Conservation (phyloP, 2,329 filamentous ascomycete species). For the Fusarium nodosum region DNA sequence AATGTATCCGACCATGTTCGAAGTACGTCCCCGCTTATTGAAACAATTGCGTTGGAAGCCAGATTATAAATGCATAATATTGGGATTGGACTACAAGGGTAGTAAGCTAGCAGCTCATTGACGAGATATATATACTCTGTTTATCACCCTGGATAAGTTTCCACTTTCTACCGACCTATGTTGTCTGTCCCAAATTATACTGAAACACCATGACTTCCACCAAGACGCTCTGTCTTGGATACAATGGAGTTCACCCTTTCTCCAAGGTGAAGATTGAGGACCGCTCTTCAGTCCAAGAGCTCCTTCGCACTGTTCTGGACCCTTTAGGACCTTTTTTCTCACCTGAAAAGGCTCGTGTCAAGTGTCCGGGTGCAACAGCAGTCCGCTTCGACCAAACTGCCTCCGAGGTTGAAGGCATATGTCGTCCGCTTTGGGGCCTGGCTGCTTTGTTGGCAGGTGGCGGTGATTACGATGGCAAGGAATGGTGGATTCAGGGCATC, state of each 20-base stretch:
- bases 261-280: constrained; percentile 64
- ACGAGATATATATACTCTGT: constrained; percentile 18
- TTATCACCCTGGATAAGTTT: neutral
- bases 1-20: constrained; percentile 17
- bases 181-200: neutral
- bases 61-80: constrained; percentile 27
- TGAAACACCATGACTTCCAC: constrained; percentile 38
- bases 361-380: constrained; percentile 76
- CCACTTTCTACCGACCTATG: neutral
- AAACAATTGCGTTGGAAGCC: constrained; percentile 8
- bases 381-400: constrained; percentile 83
- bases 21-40: constrained; percentile 25
- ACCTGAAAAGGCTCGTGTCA: constrained; percentile 72
- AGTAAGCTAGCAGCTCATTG: constrained; percentile 9
- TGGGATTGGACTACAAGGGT: constrained; percentile 13
- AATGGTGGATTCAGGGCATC: constrained; percentile 76
- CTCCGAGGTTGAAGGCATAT: constrained; percentile 82
- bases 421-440: constrained; percentile 81
- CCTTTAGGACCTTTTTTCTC: constrained; percentile 81
- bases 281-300: constrained; percentile 70
- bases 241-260: constrained; percentile 68
- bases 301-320: constrained; percentile 74
- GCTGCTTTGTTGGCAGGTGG: constrained; percentile 78
- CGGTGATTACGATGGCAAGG: constrained; percentile 72
- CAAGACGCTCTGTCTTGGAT: constrained; percentile 60